A percentile compares a stretch with the other conserved stretches of the same genome.
phyloP scores from a whole-genome alignment of 768 basidiomycete species.

The Rhodotorula paludigena region DNA sequence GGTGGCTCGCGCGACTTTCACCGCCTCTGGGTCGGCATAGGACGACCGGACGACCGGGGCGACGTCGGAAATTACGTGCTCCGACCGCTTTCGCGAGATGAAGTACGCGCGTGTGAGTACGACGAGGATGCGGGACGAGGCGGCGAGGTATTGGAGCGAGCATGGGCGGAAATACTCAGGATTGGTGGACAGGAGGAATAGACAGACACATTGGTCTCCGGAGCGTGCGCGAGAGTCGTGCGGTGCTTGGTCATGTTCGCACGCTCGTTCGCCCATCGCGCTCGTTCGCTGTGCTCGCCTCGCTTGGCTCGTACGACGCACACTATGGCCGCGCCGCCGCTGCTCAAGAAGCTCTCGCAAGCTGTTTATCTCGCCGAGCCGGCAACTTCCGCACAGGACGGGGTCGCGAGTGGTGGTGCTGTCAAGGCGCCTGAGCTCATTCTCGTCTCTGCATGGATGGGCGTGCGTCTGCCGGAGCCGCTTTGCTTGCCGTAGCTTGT shows the following conservation, averaged over 20 bases:
- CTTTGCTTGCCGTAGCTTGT: neutral
- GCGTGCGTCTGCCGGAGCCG: neutral
- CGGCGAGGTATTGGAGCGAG: constrained; percentile 13
- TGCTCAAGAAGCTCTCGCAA: constrained; percentile 3
- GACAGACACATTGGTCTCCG: too few species aligned
- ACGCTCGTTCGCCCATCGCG: too few species aligned
- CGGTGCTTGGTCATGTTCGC: too few species aligned
- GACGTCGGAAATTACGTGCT: constrained; percentile 30
- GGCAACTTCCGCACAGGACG: neutral
- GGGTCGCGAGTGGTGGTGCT: neutral
- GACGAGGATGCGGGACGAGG: constrained; percentile 6
- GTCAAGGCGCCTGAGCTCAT: neutral
- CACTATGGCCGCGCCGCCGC: neutral
- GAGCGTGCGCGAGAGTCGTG: too few species aligned
- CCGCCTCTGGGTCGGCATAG: constrained; percentile 33
- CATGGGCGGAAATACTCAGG: constrained; percentile 20
- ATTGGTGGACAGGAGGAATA: constrained; percentile 25
- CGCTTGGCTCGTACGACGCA: too few species aligned
- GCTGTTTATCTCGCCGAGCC: constrained; percentile 20
- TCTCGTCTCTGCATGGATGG: neutral
- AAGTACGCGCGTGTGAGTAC: constrained; percentile 10
- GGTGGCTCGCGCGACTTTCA: constrained; percentile 12
- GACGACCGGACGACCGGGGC: constrained; percentile 11
- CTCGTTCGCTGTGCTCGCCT: too few species aligned
- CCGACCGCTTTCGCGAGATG: constrained; percentile 14